Conservation (phyloP, 1,139 yeast species). For the Groenewaldozyma sp. region DNA sequence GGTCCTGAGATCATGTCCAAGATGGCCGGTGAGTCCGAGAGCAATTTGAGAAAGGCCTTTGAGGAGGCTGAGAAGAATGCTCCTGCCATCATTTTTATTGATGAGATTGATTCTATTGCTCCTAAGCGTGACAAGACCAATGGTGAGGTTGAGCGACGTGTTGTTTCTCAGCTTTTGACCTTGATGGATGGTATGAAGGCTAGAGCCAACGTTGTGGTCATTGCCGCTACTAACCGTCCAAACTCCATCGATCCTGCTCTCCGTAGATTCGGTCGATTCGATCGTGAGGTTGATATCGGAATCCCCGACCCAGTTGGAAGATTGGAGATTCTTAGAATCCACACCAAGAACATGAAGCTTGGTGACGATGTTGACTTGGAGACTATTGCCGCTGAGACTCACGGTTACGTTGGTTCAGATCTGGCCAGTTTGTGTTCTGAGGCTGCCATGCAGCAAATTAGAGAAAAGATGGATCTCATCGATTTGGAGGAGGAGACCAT, state of each 20-base stretch:
- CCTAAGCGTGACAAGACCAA: conserved; percentile 99
- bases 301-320: conserved; percentile 99
- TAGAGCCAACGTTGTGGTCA: conserved; percentile 91
- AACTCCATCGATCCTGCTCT: conserved; percentile 97
- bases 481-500: conserved; percentile 97
- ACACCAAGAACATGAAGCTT: conserved; percentile 95
- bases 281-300: conserved; percentile 97
- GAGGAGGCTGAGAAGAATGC: conserved; percentile 99
- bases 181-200: conserved; percentile 99
- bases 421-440: conserved; percentile 92
- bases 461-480: conserved; percentile 98
- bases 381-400: conserved; percentile 83
- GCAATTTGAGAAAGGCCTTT: conserved; percentile 93
- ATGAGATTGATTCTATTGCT: conserved; percentile 97
- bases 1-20: conserved; percentile 99
- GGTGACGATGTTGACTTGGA: conserved; percentile 93
- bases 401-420: conserved; percentile 98
- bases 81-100: conserved; percentile 94
- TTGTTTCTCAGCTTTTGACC: conserved; percentile 91
- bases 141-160: conserved; percentile 98
- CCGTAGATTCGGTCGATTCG: conserved; percentile 98
- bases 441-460: conserved; percentile 97
- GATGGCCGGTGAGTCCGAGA: conserved; percentile 99
- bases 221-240: conserved; percentile 94
- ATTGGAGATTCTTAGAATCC: conserved; percentile 85